Evolutionary conservation across 768 basidiomycete genomes (phyloP).

Genomic region (Leccinum pellstonianum): DNA sequence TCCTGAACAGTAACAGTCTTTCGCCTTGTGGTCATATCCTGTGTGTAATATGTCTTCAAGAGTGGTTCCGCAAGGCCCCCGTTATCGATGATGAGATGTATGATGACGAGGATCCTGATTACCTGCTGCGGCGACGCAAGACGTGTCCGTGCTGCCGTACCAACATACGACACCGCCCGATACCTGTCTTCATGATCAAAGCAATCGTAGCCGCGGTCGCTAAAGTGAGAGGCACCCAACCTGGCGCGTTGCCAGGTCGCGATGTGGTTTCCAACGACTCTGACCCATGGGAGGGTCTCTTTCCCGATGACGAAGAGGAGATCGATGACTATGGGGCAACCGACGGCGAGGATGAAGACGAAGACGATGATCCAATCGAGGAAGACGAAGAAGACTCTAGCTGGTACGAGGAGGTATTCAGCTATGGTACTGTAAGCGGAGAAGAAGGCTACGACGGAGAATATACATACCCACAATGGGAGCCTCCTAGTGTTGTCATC

Average conservation of each 20-base stretch:
- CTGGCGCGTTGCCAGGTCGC: slow-evolving; percentile 19
- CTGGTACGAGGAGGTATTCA: slow-evolving; percentile 35
- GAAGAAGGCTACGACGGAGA: slow-evolving; percentile 39
- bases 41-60: slow-evolving; percentile 69
- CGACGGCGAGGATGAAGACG: slow-evolving; percentile 25
- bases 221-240: slow-evolving; percentile 39
- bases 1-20: slow-evolving; percentile 41
- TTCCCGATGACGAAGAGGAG: slow-evolving; percentile 46
- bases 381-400: slow-evolving; percentile 32
- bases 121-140: slow-evolving; percentile 59
- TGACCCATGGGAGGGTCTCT: slow-evolving; percentile 75
- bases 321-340: slow-evolving; percentile 35
- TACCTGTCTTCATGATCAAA: slow-evolving; percentile 69
- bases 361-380: slow-evolving; percentile 29
- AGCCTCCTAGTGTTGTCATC: slow-evolving; percentile 48
- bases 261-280: slow-evolving; percentile 39
- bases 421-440: slow-evolving; percentile 34
- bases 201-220: slow-evolving; percentile 49
- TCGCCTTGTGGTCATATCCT: slow-evolving; percentile 78
- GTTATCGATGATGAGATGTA: slow-evolving; percentile 44
- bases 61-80: slow-evolving; percentile 76
- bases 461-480: slow-evolving; percentile 54
- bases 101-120: slow-evolving; percentile 40
- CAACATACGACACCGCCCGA: slow-evolving; percentile 53
- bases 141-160: slow-evolving; percentile 74